Conservation (phyloP, 768 basidiomycete genomes). For the Auriscalpium orientale region DNA sequence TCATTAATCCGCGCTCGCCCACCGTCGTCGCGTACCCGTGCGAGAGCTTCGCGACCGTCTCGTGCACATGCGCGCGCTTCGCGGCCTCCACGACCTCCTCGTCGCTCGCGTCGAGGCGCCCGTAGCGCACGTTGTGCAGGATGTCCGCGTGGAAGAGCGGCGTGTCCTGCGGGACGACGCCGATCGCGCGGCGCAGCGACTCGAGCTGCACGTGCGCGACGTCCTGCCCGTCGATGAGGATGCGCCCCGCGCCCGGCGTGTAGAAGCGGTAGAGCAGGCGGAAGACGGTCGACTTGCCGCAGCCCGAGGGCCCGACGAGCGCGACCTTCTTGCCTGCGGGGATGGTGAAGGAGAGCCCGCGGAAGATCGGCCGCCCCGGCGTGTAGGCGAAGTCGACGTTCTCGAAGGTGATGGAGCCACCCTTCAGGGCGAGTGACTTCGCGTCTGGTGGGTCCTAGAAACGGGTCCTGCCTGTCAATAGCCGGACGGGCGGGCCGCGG, state of each 20-base stretch:
- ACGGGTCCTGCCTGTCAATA: not conserved
- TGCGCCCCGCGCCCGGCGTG: slow-evolving; percentile 72
- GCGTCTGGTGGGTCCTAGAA: slow-evolving; percentile 62
- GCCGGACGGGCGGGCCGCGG: not conserved
- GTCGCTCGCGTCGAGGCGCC: slow-evolving; percentile 77
- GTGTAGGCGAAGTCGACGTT: slow-evolving; percentile 91
- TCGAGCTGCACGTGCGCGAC: slow-evolving; percentile 64
- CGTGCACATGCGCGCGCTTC: slow-evolving; percentile 79
- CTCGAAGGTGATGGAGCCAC: slow-evolving; percentile 88
- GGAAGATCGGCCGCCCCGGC: slow-evolving; percentile 88
- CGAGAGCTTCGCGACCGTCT: slow-evolving; percentile 71
- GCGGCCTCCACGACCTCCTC: slow-evolving; percentile 84
- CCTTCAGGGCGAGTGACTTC: slow-evolving; percentile 57
- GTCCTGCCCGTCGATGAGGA: slow-evolving; percentile 84
- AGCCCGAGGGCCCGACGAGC: slow-evolving; percentile 94
- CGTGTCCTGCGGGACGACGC: slow-evolving; percentile 97
- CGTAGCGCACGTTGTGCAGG: slow-evolving; percentile 93
- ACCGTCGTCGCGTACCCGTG: slow-evolving; percentile 88
- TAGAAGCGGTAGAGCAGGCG: slow-evolving; percentile 94
- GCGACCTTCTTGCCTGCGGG: slow-evolving; percentile 97
- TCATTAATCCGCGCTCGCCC: slow-evolving; percentile 95
- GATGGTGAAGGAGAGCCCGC: slow-evolving; percentile 77
- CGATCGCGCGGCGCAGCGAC: slow-evolving; percentile 67
- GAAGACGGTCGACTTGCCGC: slow-evolving; percentile 96
- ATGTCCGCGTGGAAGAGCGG: slow-evolving; percentile 95